Evolutionary conservation across 768 basidiomycete genomes (phyloP).

Genomic region (Gelatoporia subvermispora): DNA sequence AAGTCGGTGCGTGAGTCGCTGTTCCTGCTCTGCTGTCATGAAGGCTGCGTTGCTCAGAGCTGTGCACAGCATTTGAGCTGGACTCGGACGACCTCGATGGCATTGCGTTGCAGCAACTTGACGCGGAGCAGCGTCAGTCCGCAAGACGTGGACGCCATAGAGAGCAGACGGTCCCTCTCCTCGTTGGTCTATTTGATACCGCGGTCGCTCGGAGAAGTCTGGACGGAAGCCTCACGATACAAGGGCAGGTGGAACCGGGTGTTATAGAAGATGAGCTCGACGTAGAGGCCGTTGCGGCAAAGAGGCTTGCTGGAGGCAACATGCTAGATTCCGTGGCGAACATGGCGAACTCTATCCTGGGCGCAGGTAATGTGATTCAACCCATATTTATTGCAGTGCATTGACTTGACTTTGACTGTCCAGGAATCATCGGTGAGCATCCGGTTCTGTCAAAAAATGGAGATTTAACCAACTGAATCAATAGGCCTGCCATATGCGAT

Average conservation of each 20-base stretch:
- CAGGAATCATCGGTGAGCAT: constrained; percentile 69
- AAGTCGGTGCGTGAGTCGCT: constrained; percentile 60
- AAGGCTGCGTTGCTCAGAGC: constrained; percentile 1
- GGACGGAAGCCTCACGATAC: constrained; percentile 51
- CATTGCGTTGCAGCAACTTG: constrained; percentile 24
- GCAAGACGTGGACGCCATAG: constrained; percentile 31
- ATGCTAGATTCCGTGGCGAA: constrained; percentile 80
- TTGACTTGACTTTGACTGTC: background rate
- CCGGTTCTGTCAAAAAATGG: too few species aligned
- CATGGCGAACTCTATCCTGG: constrained; percentile 95
- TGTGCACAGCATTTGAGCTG: constrained; percentile 66
- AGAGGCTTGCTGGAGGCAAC: constrained; percentile 64
- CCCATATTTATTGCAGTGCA: too few species aligned
- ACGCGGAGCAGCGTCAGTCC: constrained; percentile 16
- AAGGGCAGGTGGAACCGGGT: constrained; percentile 23
- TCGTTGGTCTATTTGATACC: constrained; percentile 72
- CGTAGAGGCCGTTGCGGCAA: constrained; percentile 68
- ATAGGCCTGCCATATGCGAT: constrained; percentile 91
- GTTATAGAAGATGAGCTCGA: constrained; percentile 41
- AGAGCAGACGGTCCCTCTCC: constrained; percentile 67
- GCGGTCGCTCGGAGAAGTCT: constrained; percentile 49
- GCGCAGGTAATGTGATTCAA: constrained; percentile 67
- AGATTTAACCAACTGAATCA: too few species aligned
- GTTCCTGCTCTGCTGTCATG: background rate
- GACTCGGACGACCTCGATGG: constrained; percentile 82